Evolutionary conservation across 306 rosid species (phyloP), one percentile per base, ranked within the genome.

Genomic region (Hippophae gyantsensis): DNA sequence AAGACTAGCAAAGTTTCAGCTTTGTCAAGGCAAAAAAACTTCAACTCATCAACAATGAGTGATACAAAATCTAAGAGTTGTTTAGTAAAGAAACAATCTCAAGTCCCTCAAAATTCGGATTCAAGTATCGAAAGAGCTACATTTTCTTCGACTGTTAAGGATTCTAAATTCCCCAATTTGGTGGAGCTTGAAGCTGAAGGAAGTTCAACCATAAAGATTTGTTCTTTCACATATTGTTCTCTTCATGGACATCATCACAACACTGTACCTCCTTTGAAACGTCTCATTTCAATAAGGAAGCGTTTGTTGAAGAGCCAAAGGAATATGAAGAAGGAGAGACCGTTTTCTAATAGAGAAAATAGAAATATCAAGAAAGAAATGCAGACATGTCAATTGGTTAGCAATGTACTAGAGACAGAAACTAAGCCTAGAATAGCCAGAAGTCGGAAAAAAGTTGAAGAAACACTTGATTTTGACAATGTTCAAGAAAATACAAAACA

Each of bases 191-290:
- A 78, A 26, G 84, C 75, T 23, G 82, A 76, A 62, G 78, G 58
- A 45, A 55, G 40, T 52, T 57, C 73, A 11, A 53, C 56, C 9
- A 41, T 13, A 51, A 85, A 75, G 73, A 79, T 84, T 68, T 92
- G 99, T 73, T 74, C 84, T 6, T 92, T 82, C 60, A 69, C 76
- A 51, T 88, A 85, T 26, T 92, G 96, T 72, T 92, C 96, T 18
- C 96, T 92, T 60, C 99, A 92, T 54, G 90, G 96, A 7, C 93
- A 81, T 72, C 85, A 62, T 56, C 89, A 70, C 6, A 64, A 57
- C 44, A 69, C 56, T 68, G 48, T 60, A 52, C 90, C 90, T 70
- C 84, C 94, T 0, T 65, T 88, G 70, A 81, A 78, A 78, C 86
- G 84, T 44, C 78, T 88, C 40, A 69, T 85, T 56, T 92, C 90